Conservation (phyloP, 2,329 filamentous ascomycete species). For the Aspergillus fumigatus region DNA sequence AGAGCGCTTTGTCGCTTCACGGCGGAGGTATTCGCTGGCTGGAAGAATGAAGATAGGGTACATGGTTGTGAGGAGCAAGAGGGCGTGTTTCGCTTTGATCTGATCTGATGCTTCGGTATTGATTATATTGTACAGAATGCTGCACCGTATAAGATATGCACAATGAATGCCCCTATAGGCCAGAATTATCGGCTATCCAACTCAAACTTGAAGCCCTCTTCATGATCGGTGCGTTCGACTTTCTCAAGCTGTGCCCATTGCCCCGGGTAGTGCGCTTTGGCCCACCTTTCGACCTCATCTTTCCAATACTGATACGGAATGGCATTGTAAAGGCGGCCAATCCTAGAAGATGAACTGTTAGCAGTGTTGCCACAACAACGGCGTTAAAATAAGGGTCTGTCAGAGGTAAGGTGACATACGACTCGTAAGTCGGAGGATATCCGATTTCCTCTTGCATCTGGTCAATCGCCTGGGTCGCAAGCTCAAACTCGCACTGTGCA, state of each 20-base stretch:
- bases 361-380: not conserved
- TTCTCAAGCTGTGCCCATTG: conserved; percentile 64
- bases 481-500: conserved; percentile 65
- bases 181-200: conserved; percentile 6
- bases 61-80: not conserved
- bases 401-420: conserved; percentile 52
- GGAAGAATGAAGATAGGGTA: not conserved
- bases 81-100: not conserved
- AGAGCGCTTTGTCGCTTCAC: not conserved
- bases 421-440: conserved; percentile 61
- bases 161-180: not conserved
- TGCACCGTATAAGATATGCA: not conserved
- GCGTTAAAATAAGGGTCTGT: not conserved
- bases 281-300: conserved; percentile 69
- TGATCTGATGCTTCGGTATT: not conserved
- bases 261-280: conserved; percentile 60
- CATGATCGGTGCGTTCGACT: conserved; percentile 27
- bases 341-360: conserved; percentile 42
- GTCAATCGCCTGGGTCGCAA: conserved; percentile 62
- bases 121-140: not conserved
- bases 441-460: conserved; percentile 64
- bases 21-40: not conserved
- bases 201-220: conserved; percentile 31
- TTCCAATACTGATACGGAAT: conserved; percentile 63
- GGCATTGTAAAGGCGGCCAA: conserved; percentile 73